These are phyloP conservation scores for Antitrichia curtipendula DNA, from an alignment of 225 moss, liverwort and hornwort genomes.

Conservation along the genomic window DNA sequence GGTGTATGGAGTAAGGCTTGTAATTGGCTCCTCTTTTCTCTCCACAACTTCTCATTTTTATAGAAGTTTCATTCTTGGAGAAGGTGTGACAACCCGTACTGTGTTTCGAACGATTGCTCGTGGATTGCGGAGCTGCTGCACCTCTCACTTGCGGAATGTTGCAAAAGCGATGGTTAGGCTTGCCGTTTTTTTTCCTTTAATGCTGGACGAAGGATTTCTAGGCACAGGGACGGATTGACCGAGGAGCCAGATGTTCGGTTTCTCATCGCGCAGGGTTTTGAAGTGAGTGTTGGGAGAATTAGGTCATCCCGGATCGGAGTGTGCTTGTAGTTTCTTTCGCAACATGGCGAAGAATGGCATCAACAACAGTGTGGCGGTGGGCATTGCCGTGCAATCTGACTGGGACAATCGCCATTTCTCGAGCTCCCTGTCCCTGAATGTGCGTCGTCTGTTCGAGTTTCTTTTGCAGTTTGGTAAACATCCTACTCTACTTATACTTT, in stretches of 20 bases:
- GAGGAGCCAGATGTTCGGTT: neutral
- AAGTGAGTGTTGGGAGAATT: neutral
- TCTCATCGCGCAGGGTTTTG: neutral
- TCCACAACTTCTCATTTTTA: too few relatives aligned
- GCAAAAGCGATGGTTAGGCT: neutral
- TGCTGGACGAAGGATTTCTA: neutral
- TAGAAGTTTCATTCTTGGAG: too few relatives aligned
- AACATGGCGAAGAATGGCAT: conserved; percentile 74
- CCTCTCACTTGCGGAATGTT: neutral
- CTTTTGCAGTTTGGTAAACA: conserved; percentile 80
- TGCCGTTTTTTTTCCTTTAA: neutral
- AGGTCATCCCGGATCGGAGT: neutral
- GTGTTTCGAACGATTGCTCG: neutral
- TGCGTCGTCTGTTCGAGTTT: conserved; percentile 95
- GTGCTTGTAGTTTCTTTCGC: neutral
- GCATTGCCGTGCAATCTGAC: conserved; percentile 90
- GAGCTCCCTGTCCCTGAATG: conserved; percentile 78
- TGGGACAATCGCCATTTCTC: conserved; percentile 99
- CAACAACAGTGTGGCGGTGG: conserved; percentile 78
- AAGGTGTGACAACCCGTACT: too few relatives aligned
- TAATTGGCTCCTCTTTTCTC: too few relatives aligned
- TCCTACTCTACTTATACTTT: neutral
- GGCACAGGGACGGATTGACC: neutral
- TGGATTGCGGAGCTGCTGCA: neutral
- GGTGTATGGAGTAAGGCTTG: too few relatives aligned